phyloP scores from a whole-genome alignment of 176 grass and related monocot genomes.

The Lolium multiflorum region DNA sequence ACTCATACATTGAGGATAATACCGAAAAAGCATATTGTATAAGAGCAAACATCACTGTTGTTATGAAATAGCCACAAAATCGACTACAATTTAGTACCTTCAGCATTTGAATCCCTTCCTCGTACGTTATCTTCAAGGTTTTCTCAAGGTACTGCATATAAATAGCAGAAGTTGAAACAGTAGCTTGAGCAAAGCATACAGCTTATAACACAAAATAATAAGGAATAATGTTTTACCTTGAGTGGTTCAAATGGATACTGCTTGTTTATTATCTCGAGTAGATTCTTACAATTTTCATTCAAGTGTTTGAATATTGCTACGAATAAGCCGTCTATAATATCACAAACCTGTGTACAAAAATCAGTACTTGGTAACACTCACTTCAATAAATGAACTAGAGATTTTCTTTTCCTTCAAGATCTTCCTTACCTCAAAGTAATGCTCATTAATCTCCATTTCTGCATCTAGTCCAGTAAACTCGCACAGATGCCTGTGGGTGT shows the following conservation, averaged over 20 bases:
- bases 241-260: slow-evolving; percentile 90
- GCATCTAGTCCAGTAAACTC: slow-evolving; percentile 87
- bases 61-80: background rate
- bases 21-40: background rate
- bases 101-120: slow-evolving; percentile 88
- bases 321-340: slow-evolving; percentile 89
- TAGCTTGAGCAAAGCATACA: background rate
- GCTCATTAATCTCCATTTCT: slow-evolving; percentile 94
- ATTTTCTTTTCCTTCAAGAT: background rate
- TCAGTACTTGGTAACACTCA: background rate
- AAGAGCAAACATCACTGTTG: background rate
- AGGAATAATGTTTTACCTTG: slow-evolving; percentile 51
- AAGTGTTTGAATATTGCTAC: slow-evolving; percentile 87
- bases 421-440: slow-evolving; percentile 85
- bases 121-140: slow-evolving; percentile 77
- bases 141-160: slow-evolving; percentile 75
- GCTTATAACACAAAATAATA: slow-evolving; percentile 3
- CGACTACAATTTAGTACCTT: slow-evolving; percentile 54
- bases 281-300: slow-evolving; percentile 67
- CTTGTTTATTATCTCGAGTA: slow-evolving; percentile 78
- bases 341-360: slow-evolving; percentile 66
- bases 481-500: slow-evolving; percentile 90
- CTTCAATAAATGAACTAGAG: background rate
- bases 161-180: slow-evolving; percentile 32
- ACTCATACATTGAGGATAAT: background rate